These are phyloP conservation scores for Flaveria trinervia DNA, from an alignment of 129 eudicot genomes.

Conservation along the genomic window DNA sequence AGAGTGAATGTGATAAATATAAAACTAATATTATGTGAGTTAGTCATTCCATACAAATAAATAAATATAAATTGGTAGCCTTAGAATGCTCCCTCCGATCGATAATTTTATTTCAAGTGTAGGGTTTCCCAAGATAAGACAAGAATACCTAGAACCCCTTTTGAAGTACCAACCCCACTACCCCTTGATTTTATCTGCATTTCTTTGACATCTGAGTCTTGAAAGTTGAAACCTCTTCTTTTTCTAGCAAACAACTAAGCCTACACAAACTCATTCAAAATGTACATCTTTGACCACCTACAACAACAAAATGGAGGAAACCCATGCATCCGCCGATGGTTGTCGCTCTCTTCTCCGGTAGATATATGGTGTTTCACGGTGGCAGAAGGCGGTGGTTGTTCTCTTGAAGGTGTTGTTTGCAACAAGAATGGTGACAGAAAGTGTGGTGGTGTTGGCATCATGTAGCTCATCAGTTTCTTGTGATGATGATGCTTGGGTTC, in stretches of 20 bases:
- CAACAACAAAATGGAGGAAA: slow-evolving; percentile 30
- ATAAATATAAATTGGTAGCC: no score
- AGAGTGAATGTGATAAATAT: no score
- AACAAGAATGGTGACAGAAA: slow-evolving; percentile 6
- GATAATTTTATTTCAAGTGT: neutral
- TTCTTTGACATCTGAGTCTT: neutral
- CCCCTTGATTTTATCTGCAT: slow-evolving; percentile 3
- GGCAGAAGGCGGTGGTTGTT: slow-evolving; percentile 1
- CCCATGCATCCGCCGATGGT: neutral
- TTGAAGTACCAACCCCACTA: neutral
- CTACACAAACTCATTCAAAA: neutral
- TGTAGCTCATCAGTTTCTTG: neutral
- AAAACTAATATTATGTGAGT: no score
- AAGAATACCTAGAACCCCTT: slow-evolving; percentile 18
- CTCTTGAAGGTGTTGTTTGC: slow-evolving; percentile 3
- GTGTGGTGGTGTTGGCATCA: neutral
- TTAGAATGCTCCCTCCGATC: no score
- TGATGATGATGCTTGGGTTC: neutral
- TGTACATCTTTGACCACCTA: slow-evolving; percentile 23
- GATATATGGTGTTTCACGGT: neutral
- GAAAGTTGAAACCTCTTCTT: neutral
- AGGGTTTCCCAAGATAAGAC: slow-evolving; percentile 41
- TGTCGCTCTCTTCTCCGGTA: no score
- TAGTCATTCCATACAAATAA: no score
- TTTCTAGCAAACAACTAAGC: neutral